phyloP scores from a whole-genome alignment of 306 rosid species.

The Luffa aegyptiaca region DNA sequence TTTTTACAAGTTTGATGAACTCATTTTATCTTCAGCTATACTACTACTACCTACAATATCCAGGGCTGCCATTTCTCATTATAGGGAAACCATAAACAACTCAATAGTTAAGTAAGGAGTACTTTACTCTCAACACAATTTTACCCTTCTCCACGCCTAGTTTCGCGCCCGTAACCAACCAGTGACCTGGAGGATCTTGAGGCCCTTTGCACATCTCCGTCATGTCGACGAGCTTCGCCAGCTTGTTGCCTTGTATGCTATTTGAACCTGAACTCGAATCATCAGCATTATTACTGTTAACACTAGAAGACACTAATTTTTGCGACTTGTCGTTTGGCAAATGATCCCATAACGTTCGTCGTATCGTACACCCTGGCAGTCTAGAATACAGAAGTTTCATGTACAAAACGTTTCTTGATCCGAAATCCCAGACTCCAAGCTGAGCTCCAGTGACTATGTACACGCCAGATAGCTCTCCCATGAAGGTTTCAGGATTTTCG shows the following conservation, averaged over 20 bases:
- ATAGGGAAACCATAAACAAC: conserved; percentile 13
- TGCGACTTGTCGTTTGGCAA: conserved; percentile 22
- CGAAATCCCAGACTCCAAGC: conserved; percentile 88
- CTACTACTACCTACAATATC: conserved; percentile 24
- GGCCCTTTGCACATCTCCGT: conserved; percentile 65
- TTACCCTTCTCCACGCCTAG: conserved; percentile 77
- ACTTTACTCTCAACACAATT: conserved; percentile 65
- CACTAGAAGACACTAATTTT: conserved; percentile 15
- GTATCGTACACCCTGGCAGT: conserved; percentile 63
- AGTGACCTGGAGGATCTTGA: conserved; percentile 67
- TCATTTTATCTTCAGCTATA: background rate
- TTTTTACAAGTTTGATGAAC: background rate
- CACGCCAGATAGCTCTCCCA: conserved; percentile 51
- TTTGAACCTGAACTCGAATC: conserved; percentile 32
- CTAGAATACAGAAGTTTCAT: conserved; percentile 70
- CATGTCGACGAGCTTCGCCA: conserved; percentile 44
- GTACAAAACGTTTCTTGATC: conserved; percentile 60
- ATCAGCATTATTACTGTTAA: conserved; percentile 19
- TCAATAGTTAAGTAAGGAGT: conserved; percentile 70
- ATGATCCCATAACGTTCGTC: conserved; percentile 78
- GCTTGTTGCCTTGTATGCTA: conserved; percentile 32
- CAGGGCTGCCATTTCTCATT: conserved; percentile 27
- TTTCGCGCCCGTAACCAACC: conserved; percentile 87
- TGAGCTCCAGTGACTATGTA: conserved; percentile 71
- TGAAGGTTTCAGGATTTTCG: conserved; percentile 57